Evolutionary conservation across 139 green algal species (phyloP).

Genomic region (Auxenochlorella pyrenoidosa): DNA sequence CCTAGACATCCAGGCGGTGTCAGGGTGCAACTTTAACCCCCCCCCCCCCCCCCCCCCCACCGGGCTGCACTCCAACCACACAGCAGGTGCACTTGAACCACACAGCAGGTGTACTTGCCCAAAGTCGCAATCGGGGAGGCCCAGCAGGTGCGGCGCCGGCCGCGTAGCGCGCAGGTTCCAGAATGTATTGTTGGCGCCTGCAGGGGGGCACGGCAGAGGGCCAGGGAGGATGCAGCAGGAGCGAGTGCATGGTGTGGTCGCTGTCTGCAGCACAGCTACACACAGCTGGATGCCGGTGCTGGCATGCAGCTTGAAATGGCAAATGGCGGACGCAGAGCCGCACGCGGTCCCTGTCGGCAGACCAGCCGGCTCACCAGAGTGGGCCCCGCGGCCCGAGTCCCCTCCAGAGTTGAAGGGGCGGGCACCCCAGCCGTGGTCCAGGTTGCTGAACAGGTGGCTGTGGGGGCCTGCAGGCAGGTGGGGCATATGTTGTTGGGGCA

Average conservation of each 20-base stretch:
- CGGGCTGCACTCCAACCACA: too few relatives aligned
- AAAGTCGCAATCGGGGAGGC: neutral
- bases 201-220: neutral
- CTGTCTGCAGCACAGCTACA: too few relatives aligned
- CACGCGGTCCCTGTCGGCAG: too few relatives aligned
- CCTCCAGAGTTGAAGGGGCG: neutral
- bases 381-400: neutral
- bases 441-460: conserved; percentile 9
- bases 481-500: neutral
- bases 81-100: too few relatives aligned
- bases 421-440: neutral
- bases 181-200: conserved; percentile 22
- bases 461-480: neutral
- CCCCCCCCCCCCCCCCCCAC: too few relatives aligned
- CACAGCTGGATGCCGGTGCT: too few relatives aligned
- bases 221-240: neutral
- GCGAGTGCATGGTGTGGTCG: too few relatives aligned
- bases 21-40: too few relatives aligned
- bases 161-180: neutral
- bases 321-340: too few relatives aligned
- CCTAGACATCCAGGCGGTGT: too few relatives aligned
- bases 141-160: neutral
- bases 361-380: neutral
- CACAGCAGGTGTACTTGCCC: neutral
- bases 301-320: too few relatives aligned